phyloP scores from a whole-genome alignment of 2,329 filamentous ascomycete genomes.

The Talaromyces verruculosus region DNA sequence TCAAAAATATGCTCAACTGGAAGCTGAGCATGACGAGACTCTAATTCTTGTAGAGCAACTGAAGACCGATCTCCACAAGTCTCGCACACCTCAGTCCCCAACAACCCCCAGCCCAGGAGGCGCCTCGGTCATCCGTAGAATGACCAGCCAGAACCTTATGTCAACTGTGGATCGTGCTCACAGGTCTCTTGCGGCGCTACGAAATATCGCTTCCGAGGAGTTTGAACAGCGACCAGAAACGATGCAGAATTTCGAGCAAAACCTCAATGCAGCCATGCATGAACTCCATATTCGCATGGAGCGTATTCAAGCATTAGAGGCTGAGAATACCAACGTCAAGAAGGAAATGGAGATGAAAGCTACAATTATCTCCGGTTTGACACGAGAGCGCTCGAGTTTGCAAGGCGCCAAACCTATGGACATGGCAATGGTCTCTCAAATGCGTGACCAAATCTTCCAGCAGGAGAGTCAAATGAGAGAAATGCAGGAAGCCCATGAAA shows the following conservation, averaged over 20 bases:
- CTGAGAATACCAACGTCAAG: conserved; percentile 76
- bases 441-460: conserved; percentile 84
- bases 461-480: conserved; percentile 77
- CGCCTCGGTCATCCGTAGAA: conserved; percentile 79
- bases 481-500: conserved; percentile 70
- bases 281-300: conserved; percentile 85
- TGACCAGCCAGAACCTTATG: conserved; percentile 86
- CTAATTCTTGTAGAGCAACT: conserved; percentile 87
- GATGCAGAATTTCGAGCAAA: conserved; percentile 89
- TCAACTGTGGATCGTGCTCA: conserved; percentile 81
- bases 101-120: conserved; percentile 40
- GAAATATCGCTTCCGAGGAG: conserved; percentile 83
- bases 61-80: conserved; percentile 79
- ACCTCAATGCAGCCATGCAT: conserved; percentile 87
- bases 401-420: conserved; percentile 79
- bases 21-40: conserved; percentile 76
- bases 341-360: conserved; percentile 98
- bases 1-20: conserved; percentile 77
- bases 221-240: conserved; percentile 79
- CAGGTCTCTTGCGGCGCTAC: conserved; percentile 82
- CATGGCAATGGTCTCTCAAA: conserved; percentile 81
- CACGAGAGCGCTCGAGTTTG: conserved; percentile 87
- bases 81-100: conserved; percentile 64
- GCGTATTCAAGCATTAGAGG: conserved; percentile 84
- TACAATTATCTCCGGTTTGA: conserved; percentile 90